Base-by-base conservation (phyloP, 805 yeast species). In the Candida nemodendra region DNA sequence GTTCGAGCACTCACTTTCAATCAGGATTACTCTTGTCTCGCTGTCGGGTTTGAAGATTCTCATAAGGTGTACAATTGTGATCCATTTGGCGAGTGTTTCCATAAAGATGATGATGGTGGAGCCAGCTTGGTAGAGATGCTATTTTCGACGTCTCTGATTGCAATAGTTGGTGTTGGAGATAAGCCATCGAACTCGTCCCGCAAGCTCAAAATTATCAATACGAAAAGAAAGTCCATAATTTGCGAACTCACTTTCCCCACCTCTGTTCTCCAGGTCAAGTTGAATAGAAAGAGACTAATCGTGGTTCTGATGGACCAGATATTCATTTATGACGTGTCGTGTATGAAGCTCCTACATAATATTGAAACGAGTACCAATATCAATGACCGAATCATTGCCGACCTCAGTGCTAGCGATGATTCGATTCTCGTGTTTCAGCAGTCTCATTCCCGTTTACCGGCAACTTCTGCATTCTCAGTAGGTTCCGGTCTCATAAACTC, bases 241-340 rank as follows among this genome's bases (percentile, higher is more conserved):
- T 91, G 98, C 62, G 98, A 91, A 56, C 67, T 91, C 49, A 78
- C 91, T 0, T 93, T 89, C 60, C 91, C 96, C 1, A 77, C 87
- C 4, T 67, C 79, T 6, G 81, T 91, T 2, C 65, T 83, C 18
- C 78, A 77, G 34, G 82, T 91, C 23, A 78, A 78, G 49, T 72
- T 91, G 64, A 93, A 91, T 61, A 72, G 97, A 29, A 83, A 84
- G 50, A 67, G 97, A 30, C 70, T 91, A 47, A 72, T 87, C 22
- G 93, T 90, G 13, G 78, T 85, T 5, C 66, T 91, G 36, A 70
- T 78, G 34, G 91, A 87, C 43, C 95, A 90, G 61, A 78, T 93
- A 8, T 85, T 80, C 57, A 77, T 91, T 32, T 93, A 91, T 65
- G 97, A 91, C 60, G 82, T 91, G 44, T 79, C 93, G 40, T 86